A percentile compares a stretch with the other conserved stretches of the same genome.
Conservation (phyloP, 495 filamentous ascomycete genomes). For the Neurospora sp. region DNA sequence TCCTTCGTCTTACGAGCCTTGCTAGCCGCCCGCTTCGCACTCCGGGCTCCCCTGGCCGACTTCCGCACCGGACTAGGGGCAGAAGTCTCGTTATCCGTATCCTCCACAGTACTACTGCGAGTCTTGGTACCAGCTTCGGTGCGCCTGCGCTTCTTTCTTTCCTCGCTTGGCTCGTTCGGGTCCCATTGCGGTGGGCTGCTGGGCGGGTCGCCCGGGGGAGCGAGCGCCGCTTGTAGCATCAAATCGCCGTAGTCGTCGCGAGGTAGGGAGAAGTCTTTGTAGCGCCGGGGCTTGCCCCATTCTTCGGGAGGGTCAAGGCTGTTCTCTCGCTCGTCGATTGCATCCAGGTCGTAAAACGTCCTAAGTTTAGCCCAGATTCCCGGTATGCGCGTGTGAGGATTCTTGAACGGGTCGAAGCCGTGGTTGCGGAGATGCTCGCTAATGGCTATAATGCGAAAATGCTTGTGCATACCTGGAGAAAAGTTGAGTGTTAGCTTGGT, state of each 20-base stretch:
- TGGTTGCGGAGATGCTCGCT: conserved; percentile 78
- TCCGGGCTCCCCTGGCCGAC: conserved; percentile 25
- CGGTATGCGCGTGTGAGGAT: conserved; percentile 74
- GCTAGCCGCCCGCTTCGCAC: conserved; percentile 30
- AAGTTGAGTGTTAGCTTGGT: conserved; percentile 6
- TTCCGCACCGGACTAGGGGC: conserved; percentile 26
- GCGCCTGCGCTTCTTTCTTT: conserved; percentile 31
- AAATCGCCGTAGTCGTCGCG: conserved; percentile 64
- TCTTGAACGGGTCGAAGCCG: conserved; percentile 58
- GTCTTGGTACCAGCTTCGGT: conserved; percentile 29
- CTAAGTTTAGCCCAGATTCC: conserved; percentile 86
- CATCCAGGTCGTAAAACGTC: conserved; percentile 77
- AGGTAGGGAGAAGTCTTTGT: conserved; percentile 67
- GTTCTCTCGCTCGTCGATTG: conserved; percentile 77
- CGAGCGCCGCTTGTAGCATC: conserved; percentile 59
- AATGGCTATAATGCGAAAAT: conserved; percentile 90
- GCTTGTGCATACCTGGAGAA: conserved; percentile 79
- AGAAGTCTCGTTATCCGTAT: conserved; percentile 37
- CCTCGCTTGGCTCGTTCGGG: conserved; percentile 22
- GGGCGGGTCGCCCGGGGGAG: conserved; percentile 43
- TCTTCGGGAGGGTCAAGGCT: conserved; percentile 53
- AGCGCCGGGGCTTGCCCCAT: conserved; percentile 41
- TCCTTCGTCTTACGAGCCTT: conserved; percentile 26
- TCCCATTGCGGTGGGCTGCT: conserved; percentile 46
- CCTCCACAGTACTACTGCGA: conserved; percentile 44